phyloP scores from a whole-genome alignment of 495 filamentous ascomycete genomes.

The Cercophora samala region DNA sequence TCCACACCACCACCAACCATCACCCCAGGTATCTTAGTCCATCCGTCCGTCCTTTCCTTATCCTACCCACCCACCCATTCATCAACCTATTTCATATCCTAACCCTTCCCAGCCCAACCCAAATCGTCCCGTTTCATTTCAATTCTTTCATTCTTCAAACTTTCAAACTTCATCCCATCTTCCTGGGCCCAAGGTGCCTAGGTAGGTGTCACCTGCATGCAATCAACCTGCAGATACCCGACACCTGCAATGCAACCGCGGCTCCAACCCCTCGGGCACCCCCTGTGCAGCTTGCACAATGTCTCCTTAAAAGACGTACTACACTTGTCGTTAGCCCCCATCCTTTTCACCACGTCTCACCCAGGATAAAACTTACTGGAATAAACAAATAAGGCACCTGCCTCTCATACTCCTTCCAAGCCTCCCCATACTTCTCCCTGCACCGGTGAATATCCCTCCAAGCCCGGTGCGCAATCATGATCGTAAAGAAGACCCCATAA shows the following conservation, averaged over 20 bases:
- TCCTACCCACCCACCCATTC: background rate
- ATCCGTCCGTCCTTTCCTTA: background rate
- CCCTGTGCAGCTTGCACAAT: background rate
- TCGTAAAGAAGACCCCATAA: slow-evolving; percentile 84
- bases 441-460: slow-evolving; percentile 82
- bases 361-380: slow-evolving; percentile 64
- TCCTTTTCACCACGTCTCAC: background rate
- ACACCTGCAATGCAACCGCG: background rate
- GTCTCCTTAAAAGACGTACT: background rate
- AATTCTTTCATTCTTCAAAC: too few species aligned
- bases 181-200: background rate
- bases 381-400: slow-evolving; percentile 92
- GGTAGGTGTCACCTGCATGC: background rate
- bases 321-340: background rate
- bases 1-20: background rate
- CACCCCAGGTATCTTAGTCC: background rate
- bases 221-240: background rate
- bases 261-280: background rate
- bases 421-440: slow-evolving; percentile 82
- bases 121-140: background rate
- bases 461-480: slow-evolving; percentile 90
- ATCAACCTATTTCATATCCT: background rate
- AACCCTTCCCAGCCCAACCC: background rate
- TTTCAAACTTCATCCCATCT: background rate
- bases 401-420: slow-evolving; percentile 86